Conservation (phyloP, 2,329 filamentous ascomycete genomes). For the Scolecobasidium constrictum region DNA sequence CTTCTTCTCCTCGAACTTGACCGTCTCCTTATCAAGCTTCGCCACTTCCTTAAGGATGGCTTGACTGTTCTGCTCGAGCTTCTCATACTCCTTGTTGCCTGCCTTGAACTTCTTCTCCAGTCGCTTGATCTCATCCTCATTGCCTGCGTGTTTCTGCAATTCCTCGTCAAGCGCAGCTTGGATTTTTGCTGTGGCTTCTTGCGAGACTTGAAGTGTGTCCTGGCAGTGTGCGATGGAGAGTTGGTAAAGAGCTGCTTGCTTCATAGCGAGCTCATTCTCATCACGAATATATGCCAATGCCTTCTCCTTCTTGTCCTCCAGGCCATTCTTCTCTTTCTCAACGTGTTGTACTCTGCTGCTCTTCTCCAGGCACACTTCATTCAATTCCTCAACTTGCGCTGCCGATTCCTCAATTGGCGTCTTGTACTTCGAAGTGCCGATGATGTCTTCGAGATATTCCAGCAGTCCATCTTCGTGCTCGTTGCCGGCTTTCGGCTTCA, state of each 20-base stretch:
- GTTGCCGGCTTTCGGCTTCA: conserved; percentile 92
- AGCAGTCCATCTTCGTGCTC: conserved; percentile 94
- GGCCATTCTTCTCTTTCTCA: conserved; percentile 85
- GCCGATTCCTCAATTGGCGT: conserved; percentile 91
- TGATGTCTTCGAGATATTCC: conserved; percentile 97
- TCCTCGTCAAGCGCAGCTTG: conserved; percentile 78
- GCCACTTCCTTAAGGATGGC: conserved; percentile 74
- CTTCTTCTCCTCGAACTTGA: conserved; percentile 96
- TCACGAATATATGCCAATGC: conserved; percentile 80
- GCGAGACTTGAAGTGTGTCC: conserved; percentile 78
- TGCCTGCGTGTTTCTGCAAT: conserved; percentile 82
- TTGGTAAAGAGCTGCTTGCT: conserved; percentile 88
- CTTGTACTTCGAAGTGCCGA: conserved; percentile 98
- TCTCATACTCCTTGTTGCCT: conserved; percentile 73
- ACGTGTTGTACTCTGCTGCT: conserved; percentile 92
- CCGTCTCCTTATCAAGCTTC: conserved; percentile 88
- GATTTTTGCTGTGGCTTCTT: conserved; percentile 85
- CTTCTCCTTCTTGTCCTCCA: conserved; percentile 96
- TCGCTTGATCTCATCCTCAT: conserved; percentile 79
- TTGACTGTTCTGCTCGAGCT: conserved; percentile 72
- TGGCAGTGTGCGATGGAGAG: conserved; percentile 80
- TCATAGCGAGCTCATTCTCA: conserved; percentile 83
- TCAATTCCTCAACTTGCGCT: conserved; percentile 78
- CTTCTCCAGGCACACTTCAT: conserved; percentile 92
- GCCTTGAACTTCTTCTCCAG: conserved; percentile 76